A percentile compares a stretch with the other conserved stretches of the same genome.
Conservation (phyloP, 345 rosid species). For the Syzygium jambos region DNA sequence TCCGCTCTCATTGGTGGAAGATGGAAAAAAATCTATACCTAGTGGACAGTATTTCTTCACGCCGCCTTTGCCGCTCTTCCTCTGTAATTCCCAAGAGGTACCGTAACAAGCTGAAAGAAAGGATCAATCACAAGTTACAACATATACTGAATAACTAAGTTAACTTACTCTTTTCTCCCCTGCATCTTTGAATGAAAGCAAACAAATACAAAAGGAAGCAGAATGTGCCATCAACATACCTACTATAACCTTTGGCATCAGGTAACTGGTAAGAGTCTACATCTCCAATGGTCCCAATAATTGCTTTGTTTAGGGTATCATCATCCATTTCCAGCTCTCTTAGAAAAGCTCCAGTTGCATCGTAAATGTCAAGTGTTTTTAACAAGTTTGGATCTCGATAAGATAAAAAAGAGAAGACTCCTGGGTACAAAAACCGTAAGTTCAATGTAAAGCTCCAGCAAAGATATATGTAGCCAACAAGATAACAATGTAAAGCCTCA, state of each 20-base stretch:
- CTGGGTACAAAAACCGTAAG: slow-evolving; percentile 17
- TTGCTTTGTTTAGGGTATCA: slow-evolving; percentile 81
- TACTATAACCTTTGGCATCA: slow-evolving; percentile 97
- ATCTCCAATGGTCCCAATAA: slow-evolving; percentile 93
- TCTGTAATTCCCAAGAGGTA: slow-evolving; percentile 73
- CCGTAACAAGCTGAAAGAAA: slow-evolving; percentile 40
- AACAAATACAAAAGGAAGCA: background rate
- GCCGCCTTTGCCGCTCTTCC: slow-evolving; percentile 78
- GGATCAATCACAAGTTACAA: background rate
- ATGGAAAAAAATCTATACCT: slow-evolving; percentile 31
- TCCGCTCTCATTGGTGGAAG: background rate
- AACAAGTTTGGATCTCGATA: slow-evolving; percentile 92
- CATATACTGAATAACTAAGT: background rate
- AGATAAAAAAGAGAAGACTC: slow-evolving; percentile 79
- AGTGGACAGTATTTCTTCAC: slow-evolving; percentile 83
- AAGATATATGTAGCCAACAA: background rate
- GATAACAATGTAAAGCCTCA: slow-evolving; percentile 2
- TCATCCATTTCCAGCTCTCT: slow-evolving; percentile 75
- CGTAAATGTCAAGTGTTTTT: slow-evolving; percentile 81
- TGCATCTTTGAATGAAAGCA: background rate
- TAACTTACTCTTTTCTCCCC: background rate
- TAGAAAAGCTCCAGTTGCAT: slow-evolving; percentile 80
- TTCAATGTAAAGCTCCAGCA: background rate
- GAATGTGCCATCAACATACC: slow-evolving; percentile 33
- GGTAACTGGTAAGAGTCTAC: slow-evolving; percentile 94